phyloP scores from a whole-genome alignment of 768 basidiomycete species.

The Leccinellum albellum region DNA sequence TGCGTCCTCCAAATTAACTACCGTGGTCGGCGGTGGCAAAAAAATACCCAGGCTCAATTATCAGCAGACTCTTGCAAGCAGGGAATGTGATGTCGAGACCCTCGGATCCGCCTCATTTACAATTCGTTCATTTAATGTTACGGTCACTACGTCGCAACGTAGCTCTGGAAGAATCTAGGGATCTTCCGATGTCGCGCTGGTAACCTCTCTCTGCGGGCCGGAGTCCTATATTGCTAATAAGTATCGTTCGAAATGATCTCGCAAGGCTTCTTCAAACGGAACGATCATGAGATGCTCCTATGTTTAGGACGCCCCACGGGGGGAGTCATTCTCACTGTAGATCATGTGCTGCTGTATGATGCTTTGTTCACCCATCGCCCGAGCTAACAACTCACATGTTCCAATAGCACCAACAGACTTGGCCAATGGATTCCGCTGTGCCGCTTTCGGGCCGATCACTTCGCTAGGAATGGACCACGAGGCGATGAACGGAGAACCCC shows the following conservation, averaged over 20 bases:
- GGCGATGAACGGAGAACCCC: neutral
- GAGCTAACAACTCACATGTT: slow-evolving; percentile 1
- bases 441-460: neutral
- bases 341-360: neutral
- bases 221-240: too few species aligned
- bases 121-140: neutral
- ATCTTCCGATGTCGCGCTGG: neutral
- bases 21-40: neutral
- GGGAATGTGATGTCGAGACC: neutral
- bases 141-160: neutral
- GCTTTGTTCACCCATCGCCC: neutral
- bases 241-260: neutral
- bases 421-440: neutral
- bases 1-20: neutral
- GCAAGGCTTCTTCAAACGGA: neutral
- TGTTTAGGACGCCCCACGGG: slow-evolving; percentile 5
- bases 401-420: neutral
- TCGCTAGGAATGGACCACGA: neutral
- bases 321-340: neutral
- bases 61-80: neutral
- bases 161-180: neutral
- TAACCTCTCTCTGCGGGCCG: neutral
- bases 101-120: neutral
- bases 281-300: neutral
- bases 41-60: neutral